Evolutionary conservation across 2,329 filamentous ascomycete species (phyloP), one percentile per base, ranked within the genome.

Genomic region (Aquanectria penicillioides): DNA sequence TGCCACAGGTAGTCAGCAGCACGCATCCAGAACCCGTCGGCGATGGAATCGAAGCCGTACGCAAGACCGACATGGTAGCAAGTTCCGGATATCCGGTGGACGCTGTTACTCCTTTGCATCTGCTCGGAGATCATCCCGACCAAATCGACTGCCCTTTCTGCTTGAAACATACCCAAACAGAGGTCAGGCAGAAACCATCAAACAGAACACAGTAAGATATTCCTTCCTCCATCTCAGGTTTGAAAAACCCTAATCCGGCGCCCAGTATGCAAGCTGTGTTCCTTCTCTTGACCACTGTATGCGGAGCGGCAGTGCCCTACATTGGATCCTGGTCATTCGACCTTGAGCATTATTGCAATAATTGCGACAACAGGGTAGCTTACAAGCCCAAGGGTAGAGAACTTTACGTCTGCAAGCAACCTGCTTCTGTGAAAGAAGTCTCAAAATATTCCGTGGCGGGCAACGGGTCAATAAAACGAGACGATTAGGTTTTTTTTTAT

Each of bases 121-220:
- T 62, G 22, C 59, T 62, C 11, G 59, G 55, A 29, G 59, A 57
- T 20, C 44, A 57, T n/a, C 46, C 59, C 15, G 36, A 53, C n/a
- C 43, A 36, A 1, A 62, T 62, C 8, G 59, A 62, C 18, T 62
- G 59, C 7, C 59, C 59, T 2, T 62, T 62, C n/a, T 62, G 50
- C 12, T 12, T 31, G 7, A 44, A 26, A 6, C 53, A 57, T 22
- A 8, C 43, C 7, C 26, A n/a, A 34, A 62, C 59, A 13, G 13
- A 18, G 12, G 59, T 62, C 9, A 59, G 17, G 15, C 41, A 43
- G 55, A 62, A 59, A 25, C 55, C 59, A 0, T 62, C 59, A 18
- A 62, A 59, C n/a, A 40, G 43, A 6, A 62, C 59, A 20, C 56
- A 62, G 50, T 59, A 51, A 7, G 46, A 13, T 4, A 13, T 6